A percentile compares a stretch with the other conserved stretches of the same genome.
Evolutionary conservation across 2,329 filamentous ascomycete genomes (phyloP).

Genomic region (Blumeriella jaapii): DNA sequence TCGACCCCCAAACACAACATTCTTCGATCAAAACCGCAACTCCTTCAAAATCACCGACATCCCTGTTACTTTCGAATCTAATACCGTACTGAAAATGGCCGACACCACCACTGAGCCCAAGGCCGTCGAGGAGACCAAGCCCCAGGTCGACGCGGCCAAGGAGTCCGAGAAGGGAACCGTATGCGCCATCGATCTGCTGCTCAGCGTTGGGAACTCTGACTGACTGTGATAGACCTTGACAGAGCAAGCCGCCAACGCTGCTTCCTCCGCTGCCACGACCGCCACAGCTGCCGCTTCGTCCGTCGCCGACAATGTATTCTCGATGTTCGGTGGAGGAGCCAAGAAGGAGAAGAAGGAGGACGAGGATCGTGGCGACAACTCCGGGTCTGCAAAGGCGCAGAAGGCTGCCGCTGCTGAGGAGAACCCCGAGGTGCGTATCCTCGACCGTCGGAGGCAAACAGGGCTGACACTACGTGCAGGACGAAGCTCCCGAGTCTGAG

Average conservation of each 20-base stretch:
- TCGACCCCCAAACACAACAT: slow-evolving; percentile 9
- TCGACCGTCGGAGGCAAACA: too few species aligned
- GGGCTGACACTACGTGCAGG: slow-evolving; percentile 29
- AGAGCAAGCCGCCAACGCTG: slow-evolving; percentile 27
- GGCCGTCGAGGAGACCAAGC: slow-evolving; percentile 31
- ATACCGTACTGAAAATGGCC: slow-evolving; percentile 17
- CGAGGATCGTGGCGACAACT: slow-evolving; percentile 72
- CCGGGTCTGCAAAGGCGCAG: slow-evolving; percentile 76
- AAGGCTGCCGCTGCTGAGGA: slow-evolving; percentile 37
- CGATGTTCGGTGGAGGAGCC: slow-evolving; percentile 95
- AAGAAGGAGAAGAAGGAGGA: slow-evolving; percentile 93
- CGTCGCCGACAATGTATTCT: slow-evolving; percentile 62
- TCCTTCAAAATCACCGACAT: slow-evolving; percentile 3
- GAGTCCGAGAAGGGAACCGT: slow-evolving; percentile 18
- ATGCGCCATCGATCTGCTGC: slow-evolving; percentile 9
- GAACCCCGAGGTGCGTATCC: slow-evolving; percentile 25
- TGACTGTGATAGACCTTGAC: slow-evolving; percentile 22
- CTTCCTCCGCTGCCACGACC: slow-evolving; percentile 30
- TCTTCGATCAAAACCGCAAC: slow-evolving; percentile 9
- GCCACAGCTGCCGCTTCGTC: slow-evolving; percentile 31
- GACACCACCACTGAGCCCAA: slow-evolving; percentile 28
- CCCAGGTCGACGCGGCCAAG: slow-evolving; percentile 14
- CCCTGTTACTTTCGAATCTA: too few species aligned
- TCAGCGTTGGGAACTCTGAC: slow-evolving; percentile 3
- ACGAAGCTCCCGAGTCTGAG: slow-evolving; percentile 74